phyloP scores from a whole-genome alignment of 306 rosid genomes.

The Trifolium repens region DNA sequence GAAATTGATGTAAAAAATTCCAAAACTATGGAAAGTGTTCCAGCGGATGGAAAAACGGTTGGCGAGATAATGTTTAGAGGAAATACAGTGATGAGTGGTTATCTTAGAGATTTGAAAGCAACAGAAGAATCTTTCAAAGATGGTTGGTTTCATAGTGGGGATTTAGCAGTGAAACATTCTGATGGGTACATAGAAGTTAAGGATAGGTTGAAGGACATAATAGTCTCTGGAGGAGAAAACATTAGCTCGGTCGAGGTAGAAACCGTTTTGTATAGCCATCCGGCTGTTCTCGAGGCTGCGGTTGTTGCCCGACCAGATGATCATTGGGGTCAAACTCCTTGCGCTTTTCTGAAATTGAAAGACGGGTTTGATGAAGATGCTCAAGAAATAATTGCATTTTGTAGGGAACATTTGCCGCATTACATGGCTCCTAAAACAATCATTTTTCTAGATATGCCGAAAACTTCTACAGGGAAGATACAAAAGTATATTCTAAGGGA shows the following conservation, averaged over 20 bases:
- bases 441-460: slow-evolving; percentile 67
- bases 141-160: slow-evolving; percentile 92
- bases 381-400: slow-evolving; percentile 59
- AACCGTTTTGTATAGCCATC: slow-evolving; percentile 68
- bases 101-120: slow-evolving; percentile 67
- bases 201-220: slow-evolving; percentile 78
- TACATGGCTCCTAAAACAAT: slow-evolving; percentile 79
- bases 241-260: slow-evolving; percentile 85
- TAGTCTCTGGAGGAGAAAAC: slow-evolving; percentile 87
- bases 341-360: slow-evolving; percentile 79
- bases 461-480: slow-evolving; percentile 78
- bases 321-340: slow-evolving; percentile 89
- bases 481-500: slow-evolving; percentile 76
- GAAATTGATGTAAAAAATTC: slow-evolving; percentile 75
- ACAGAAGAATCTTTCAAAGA: slow-evolving; percentile 70
- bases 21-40: slow-evolving; percentile 66
- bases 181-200: slow-evolving; percentile 79
- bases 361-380: slow-evolving; percentile 52
- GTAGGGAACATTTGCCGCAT: slow-evolving; percentile 66
- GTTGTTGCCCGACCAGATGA: slow-evolving; percentile 77
- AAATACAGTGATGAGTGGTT: slow-evolving; percentile 93
- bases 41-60: slow-evolving; percentile 68
- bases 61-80: slow-evolving; percentile 89
- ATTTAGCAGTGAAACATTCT: slow-evolving; percentile 74
- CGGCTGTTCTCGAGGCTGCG: slow-evolving; percentile 81